A percentile compares a stretch with the other conserved stretches of the same genome.
Evolutionary conservation across 163 green algal genomes (phyloP).

Genomic region (Coccomyxa subellipsoidea): DNA sequence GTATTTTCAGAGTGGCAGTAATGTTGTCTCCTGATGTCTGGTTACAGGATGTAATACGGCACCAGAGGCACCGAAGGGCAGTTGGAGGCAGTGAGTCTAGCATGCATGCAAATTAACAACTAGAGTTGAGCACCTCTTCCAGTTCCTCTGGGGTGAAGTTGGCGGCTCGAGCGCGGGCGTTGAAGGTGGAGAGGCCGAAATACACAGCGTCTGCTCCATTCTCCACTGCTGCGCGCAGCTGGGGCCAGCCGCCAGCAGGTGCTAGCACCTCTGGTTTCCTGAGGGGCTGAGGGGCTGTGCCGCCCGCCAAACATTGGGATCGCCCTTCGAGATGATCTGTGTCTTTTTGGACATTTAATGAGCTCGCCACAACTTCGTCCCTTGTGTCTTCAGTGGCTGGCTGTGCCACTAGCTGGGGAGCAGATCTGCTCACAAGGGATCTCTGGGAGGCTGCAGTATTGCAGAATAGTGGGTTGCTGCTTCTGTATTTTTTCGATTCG

Average conservation of each 20-base stretch:
- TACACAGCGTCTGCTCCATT: constrained; percentile 83
- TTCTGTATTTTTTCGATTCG: too few species aligned
- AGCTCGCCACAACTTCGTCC: background rate
- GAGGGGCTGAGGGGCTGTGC: background rate
- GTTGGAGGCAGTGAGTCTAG: too few species aligned
- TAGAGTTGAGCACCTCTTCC: constrained; percentile 9
- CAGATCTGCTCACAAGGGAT: background rate
- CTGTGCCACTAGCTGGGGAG: background rate
- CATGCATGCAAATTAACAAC: background rate
- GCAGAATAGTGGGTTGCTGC: background rate
- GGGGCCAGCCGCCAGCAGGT: constrained; percentile 75
- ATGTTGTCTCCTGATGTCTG: background rate
- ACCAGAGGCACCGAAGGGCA: too few species aligned
- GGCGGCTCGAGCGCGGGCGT: constrained; percentile 64
- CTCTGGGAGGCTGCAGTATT: background rate
- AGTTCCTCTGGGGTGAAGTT: constrained; percentile 79
- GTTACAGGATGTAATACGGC: too few species aligned
- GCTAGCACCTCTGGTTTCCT: constrained; percentile 63
- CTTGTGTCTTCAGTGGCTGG: background rate
- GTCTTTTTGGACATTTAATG: background rate
- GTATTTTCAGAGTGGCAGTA: background rate
- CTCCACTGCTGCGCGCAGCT: constrained; percentile 72
- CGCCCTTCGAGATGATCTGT: background rate
- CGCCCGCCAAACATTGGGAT: background rate
- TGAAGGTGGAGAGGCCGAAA: constrained; percentile 73